Conservation (phyloP, 495 filamentous ascomycete genomes). For the Tricharina praecox region DNA sequence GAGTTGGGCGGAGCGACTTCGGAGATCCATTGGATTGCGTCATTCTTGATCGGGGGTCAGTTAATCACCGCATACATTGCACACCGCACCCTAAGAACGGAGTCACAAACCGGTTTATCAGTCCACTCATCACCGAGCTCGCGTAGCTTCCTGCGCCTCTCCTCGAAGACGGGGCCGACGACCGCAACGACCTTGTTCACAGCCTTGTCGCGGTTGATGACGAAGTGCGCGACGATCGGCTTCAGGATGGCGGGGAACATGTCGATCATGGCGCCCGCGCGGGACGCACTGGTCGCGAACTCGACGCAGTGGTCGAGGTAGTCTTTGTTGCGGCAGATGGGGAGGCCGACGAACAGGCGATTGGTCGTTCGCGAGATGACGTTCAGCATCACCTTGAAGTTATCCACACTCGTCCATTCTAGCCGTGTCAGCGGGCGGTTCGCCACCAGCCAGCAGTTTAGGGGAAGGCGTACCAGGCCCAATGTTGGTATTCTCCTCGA, state of each 20-base stretch:
- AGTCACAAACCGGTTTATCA: constrained; percentile 7
- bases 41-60: constrained; percentile 1
- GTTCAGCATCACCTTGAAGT: constrained; percentile 14
- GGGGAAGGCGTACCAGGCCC: constrained; percentile 5
- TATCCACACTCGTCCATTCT: constrained; percentile 14
- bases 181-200: constrained; percentile 8
- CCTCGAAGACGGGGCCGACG: constrained; percentile 15
- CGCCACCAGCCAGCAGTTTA: no score
- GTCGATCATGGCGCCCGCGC: constrained; percentile 11
- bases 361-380: constrained; percentile 9
- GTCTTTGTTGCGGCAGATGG: constrained; percentile 10
- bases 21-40: constrained; percentile 18
- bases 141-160: constrained; percentile 11
- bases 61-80: background rate
- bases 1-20: constrained; percentile 11
- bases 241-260: constrained; percentile 13
- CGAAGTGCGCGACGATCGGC: constrained; percentile 3
- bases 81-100: background rate
- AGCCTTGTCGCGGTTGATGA: constrained; percentile 8
- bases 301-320: constrained; percentile 13
- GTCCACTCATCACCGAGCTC: constrained; percentile 17
- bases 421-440: no score
- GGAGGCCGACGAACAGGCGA: constrained; percentile 7
- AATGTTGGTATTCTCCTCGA: constrained; percentile 16
- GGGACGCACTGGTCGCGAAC: constrained; percentile 9